Base-by-base conservation (phyloP, 371 early-diverging fungal species). In the Choanephora cucurbitarum region DNA sequence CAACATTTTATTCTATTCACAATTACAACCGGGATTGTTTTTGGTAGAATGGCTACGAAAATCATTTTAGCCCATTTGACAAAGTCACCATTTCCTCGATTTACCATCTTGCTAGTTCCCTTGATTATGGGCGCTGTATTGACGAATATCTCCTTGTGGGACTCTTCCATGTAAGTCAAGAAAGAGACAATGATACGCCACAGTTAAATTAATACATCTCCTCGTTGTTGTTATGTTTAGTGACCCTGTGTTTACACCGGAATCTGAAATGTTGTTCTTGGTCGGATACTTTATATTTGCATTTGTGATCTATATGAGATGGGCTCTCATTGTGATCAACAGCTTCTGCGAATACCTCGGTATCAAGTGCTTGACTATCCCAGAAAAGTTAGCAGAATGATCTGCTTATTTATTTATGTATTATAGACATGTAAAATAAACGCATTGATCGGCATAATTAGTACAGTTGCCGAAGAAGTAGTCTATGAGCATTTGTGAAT, bases 21-120 rank as follows among this genome's bases (percentile, higher is more conserved):
- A 18, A 58, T 90, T 39, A 84, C 91, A 1, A 79, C 79, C 19
- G 92, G 93, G 21, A 80, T 90, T 57, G 90, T 87, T 14, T 93
- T 95, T 81, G 95, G 94, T 24, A 80, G 91, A 52, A 92, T 94
- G 69, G 90, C 91, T 45, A 89, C 93, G 57, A 88, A 91, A 59
- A 90, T 96, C 40, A 93, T 95, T 43, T 62, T 93, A 62, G 90
- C 92, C 24, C 93, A 95, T 59, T 82, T 95, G 44, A 93, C 92
- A 18, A 87, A 88, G 72, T 81, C 79, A 55, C 69, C 72, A 11
- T 94, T 88, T 72, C 96, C 94, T 15, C 80, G 77, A 55, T 91
- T 83, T 69, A 87, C 89, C 19, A 85, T 86, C 24, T 71, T 92
- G 51, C 62, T 88, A 57, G 58, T 88, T 14, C 94, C 93, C 17